These are phyloP conservation scores for Mycena rebaudengoi DNA, from an alignment of 768 basidiomycete genomes.

Conservation along the genomic window DNA sequence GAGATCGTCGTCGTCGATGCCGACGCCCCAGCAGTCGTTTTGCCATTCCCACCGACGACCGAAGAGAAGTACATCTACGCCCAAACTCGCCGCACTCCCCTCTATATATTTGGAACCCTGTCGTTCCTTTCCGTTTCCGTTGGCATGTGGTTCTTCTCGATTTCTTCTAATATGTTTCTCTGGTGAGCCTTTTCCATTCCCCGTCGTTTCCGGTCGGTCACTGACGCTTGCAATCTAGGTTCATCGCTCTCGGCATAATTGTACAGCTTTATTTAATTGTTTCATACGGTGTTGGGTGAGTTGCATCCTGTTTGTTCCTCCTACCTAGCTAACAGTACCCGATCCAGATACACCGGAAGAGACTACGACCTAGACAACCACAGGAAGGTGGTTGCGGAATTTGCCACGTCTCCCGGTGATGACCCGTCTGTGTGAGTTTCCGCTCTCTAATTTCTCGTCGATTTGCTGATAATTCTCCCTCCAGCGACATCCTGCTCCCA, in stretches of 20 bases:
- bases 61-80: slow-evolving; percentile 32
- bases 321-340: not conserved
- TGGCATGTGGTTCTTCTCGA: slow-evolving; percentile 39
- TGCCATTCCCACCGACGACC: slow-evolving; percentile 35
- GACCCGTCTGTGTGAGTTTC: slow-evolving; percentile 27
- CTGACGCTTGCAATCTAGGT: slow-evolving; percentile 25
- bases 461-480: too few species aligned
- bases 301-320: not conserved
- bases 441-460: too few species aligned
- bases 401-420: slow-evolving; percentile 26
- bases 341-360: slow-evolving; percentile 28
- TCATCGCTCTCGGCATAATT: slow-evolving; percentile 32
- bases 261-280: slow-evolving; percentile 36
- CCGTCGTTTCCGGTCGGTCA: not conserved
- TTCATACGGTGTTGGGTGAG: slow-evolving; percentile 31
- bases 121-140: slow-evolving; percentile 38
- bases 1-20: slow-evolving; percentile 22
- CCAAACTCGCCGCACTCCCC: slow-evolving; percentile 30
- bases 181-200: slow-evolving; percentile 26
- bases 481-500: slow-evolving; percentile 35
- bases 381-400: slow-evolving; percentile 27
- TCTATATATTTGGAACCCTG: slow-evolving; percentile 36
- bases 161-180: slow-evolving; percentile 31
- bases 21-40: slow-evolving; percentile 29
- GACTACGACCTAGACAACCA: slow-evolving; percentile 35